Percentiles rank a stretch among this genome's conserved stretches.
These are phyloP conservation scores for Gymnopilus dilepis DNA, from an alignment of 768 basidiomycete genomes.

Conservation along the genomic window DNA sequence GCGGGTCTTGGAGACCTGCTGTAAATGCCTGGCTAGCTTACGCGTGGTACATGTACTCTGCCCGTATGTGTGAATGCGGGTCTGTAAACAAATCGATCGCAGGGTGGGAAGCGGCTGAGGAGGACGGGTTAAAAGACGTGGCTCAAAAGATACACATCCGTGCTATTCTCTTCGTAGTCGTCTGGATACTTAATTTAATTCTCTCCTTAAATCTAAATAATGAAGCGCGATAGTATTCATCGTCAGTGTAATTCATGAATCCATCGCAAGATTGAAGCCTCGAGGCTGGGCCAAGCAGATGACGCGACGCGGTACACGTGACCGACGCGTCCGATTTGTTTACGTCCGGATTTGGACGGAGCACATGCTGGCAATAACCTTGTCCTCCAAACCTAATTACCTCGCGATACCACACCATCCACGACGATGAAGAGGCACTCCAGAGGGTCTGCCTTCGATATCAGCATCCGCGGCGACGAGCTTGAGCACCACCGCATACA, in stretches of 20 bases:
- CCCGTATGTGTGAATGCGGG: not conserved
- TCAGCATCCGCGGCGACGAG: conserved; percentile 70
- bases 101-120: not conserved
- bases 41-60: not conserved
- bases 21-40: conserved; percentile 38
- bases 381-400: conserved; percentile 2
- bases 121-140: not conserved
- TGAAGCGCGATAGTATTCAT: too few species aligned
- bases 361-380: conserved; percentile 11
- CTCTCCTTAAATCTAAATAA: not conserved
- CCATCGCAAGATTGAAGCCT: too few species aligned
- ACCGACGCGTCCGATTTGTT: conserved; percentile 32
- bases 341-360: conserved; percentile 17
- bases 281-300: too few species aligned
- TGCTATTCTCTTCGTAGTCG: conserved; percentile 1
- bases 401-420: conserved; percentile 32
- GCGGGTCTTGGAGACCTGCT: conserved; percentile 80
- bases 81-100: conserved; percentile 3
- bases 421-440: conserved; percentile 42
- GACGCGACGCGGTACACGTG: conserved; percentile 32
- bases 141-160: conserved; percentile 1
- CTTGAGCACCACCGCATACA: conserved; percentile 78
- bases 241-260: too few species aligned
- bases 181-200: conserved; percentile 7
- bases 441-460: conserved; percentile 41